phyloP scores from a whole-genome alignment of 306 rosid genomes.

The Mucuna pruriens region DNA sequence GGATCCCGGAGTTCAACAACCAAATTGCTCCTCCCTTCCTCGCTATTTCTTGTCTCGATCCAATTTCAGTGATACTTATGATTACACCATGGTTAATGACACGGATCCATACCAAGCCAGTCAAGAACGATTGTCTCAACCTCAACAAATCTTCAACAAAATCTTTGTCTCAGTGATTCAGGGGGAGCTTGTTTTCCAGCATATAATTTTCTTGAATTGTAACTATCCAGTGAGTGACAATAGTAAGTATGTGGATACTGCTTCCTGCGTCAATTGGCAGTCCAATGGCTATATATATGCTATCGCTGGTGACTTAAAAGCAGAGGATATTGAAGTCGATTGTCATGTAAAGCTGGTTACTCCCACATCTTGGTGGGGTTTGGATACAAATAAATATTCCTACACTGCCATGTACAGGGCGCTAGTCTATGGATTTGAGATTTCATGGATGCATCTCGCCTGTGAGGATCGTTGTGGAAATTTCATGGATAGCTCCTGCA shows the following conservation, averaged over 20 bases:
- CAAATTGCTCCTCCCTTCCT: conserved; percentile 34
- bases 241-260: not conserved
- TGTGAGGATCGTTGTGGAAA: not conserved
- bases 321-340: not conserved
- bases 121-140: not conserved
- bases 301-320: not conserved
- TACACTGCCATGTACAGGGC: not conserved
- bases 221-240: not conserved
- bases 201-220: not conserved
- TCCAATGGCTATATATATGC: not conserved
- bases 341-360: not conserved
- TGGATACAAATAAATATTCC: not conserved
- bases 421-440: not conserved
- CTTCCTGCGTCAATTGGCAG: not conserved
- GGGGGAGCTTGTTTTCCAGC: not conserved
- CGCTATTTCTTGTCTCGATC: not conserved
- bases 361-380: not conserved
- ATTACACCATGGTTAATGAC: not conserved
- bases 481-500: no score
- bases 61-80: not conserved
- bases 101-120: not conserved
- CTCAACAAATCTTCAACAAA: not conserved
- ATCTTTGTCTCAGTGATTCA: no score
- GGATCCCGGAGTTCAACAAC: not conserved
- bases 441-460: not conserved